Conservation (phyloP, 176 grass and related monocot species). For the Phyllostachys edulis region DNA sequence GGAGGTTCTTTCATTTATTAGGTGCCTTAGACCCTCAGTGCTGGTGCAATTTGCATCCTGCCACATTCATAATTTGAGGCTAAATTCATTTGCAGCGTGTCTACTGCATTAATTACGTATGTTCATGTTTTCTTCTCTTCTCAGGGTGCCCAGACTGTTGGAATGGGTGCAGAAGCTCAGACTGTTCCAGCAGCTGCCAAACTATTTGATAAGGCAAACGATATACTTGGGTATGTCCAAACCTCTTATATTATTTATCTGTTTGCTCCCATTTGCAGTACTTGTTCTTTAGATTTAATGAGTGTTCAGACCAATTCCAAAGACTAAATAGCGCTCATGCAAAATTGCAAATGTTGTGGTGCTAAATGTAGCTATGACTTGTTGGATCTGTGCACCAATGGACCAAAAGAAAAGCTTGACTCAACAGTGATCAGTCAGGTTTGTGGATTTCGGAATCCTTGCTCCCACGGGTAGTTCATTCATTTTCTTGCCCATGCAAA, state of each 20-base stretch:
- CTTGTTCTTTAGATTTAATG: background rate
- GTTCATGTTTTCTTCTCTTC: constrained; percentile 18
- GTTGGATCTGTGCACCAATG: constrained; percentile 85
- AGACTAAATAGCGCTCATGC: background rate
- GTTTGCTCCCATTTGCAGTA: background rate
- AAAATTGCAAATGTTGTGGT: constrained; percentile 12
- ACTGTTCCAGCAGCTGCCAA: constrained; percentile 65
- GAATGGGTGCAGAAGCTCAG: constrained; percentile 88
- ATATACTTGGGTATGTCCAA: constrained; percentile 73
- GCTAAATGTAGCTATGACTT: constrained; percentile 66
- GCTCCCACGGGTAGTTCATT: background rate
- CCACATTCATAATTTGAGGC: background rate
- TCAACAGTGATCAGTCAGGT: constrained; percentile 99
- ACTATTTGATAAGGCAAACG: constrained; percentile 80
- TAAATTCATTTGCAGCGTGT: background rate
- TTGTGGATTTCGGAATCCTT: constrained; percentile 32
- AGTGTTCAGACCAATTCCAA: background rate
- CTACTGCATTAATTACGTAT: background rate
- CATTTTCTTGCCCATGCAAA: background rate
- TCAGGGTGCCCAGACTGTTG: constrained; percentile 89
- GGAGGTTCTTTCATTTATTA: too few relatives aligned
- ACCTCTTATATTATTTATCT: background rate
- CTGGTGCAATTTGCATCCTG: background rate
- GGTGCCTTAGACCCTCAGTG: too few relatives aligned
- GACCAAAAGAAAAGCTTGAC: constrained; percentile 92